These are phyloP conservation scores for Akebia trifoliata DNA, from an alignment of 164 flowering plant species.

Conservation along the genomic window DNA sequence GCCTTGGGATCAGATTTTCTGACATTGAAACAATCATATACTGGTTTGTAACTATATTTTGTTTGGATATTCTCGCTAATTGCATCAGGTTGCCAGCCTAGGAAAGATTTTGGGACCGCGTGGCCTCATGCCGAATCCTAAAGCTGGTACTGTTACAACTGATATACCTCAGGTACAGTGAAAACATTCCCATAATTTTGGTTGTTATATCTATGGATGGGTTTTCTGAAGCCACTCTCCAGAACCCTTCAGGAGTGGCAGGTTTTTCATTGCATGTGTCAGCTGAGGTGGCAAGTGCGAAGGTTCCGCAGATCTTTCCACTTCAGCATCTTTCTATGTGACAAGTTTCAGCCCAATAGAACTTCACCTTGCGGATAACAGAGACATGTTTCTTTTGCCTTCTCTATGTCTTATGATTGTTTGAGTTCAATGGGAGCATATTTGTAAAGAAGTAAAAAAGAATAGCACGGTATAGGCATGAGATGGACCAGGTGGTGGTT, in stretches of 20 bases:
- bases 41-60: background rate
- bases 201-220: background rate
- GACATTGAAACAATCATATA: background rate
- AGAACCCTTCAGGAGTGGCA: background rate
- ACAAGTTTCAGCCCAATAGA: background rate
- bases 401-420: no score
- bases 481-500: no score
- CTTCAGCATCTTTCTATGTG: background rate
- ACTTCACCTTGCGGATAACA: no score
- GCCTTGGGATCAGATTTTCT: background rate
- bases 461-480: no score
- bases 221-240: background rate
- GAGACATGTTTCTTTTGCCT: no score
- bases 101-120: slow-evolving; percentile 98
- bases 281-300: background rate
- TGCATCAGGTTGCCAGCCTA: slow-evolving; percentile 76
- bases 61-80: slow-evolving; percentile 6
- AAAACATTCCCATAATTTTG: background rate
- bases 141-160: slow-evolving; percentile 92
- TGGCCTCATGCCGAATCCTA: slow-evolving; percentile 99
- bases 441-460: no score
- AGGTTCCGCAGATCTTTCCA: no score
- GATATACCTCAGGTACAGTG: slow-evolving; percentile 80
- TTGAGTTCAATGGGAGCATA: no score
- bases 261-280: background rate